Evolutionary conservation across 73 alveolate species (phyloP).

Genomic region (Loxodes magnus): DNA sequence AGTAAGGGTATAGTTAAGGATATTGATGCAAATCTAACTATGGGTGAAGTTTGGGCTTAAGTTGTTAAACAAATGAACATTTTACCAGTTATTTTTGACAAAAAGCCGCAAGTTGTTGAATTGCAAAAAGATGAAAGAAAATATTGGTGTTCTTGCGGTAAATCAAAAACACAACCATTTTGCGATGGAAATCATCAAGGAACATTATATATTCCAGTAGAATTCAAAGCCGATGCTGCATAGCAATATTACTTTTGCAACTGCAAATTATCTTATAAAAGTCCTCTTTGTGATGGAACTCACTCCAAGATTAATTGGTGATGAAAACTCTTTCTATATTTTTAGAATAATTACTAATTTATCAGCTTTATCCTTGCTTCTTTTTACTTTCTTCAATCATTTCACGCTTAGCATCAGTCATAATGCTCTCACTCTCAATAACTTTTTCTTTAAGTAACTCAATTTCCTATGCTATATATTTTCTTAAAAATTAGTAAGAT

Average conservation of each 20-base stretch:
- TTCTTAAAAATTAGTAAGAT: too few species aligned
- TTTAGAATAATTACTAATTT: neutral
- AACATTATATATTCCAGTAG: conserved; percentile 38
- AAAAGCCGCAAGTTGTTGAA: conserved; percentile 8
- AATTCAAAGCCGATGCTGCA: conserved; percentile 18
- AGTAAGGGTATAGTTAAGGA: conserved; percentile 24
- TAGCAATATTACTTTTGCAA: conserved; percentile 25
- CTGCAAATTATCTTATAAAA: conserved; percentile 25
- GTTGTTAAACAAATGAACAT: too few species aligned
- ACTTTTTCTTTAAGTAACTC: too few species aligned
- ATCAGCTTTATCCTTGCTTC: too few species aligned
- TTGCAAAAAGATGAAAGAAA: conserved; percentile 39
- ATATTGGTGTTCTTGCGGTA: conserved; percentile 53
- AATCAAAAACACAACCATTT: conserved; percentile 44
- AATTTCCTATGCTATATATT: too few species aligned
- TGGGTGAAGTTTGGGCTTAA: conserved; percentile 1
- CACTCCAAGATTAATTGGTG: conserved; percentile 37
- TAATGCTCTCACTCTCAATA: too few species aligned
- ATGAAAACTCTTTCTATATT: neutral
- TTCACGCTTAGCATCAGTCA: too few species aligned
- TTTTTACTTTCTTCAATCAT: too few species aligned
- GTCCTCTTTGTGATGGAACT: conserved; percentile 50
- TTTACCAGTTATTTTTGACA: too few species aligned
- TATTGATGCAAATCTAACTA: conserved; percentile 22
- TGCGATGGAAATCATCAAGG: conserved; percentile 50